A percentile compares a stretch with the other conserved stretches of the same genome.
These are phyloP conservation scores for Halenospora varia DNA, from an alignment of 495 filamentous ascomycete species.

Conservation along the genomic window DNA sequence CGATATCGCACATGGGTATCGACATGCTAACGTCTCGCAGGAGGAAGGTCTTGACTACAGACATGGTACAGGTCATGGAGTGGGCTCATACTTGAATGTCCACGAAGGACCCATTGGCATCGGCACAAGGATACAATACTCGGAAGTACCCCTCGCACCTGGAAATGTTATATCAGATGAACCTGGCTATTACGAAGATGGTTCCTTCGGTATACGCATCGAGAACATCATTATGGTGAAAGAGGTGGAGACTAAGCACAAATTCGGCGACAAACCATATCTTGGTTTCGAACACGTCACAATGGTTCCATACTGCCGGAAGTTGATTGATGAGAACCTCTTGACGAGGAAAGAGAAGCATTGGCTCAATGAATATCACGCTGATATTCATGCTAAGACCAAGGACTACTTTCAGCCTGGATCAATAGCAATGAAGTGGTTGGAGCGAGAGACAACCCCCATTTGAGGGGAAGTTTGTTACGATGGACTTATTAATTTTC, in stretches of 20 bases:
- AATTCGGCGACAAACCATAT: constrained; percentile 91
- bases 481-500: no score
- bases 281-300: constrained; percentile 96
- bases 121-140: constrained; percentile 84
- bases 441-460: constrained; percentile 63
- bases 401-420: constrained; percentile 74
- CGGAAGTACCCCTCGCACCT: constrained; percentile 82
- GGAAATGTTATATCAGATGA: constrained; percentile 96
- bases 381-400: constrained; percentile 78
- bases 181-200: constrained; percentile 98
- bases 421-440: constrained; percentile 67
- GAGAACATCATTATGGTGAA: constrained; percentile 91
- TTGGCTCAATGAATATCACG: constrained; percentile 87
- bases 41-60: constrained; percentile 88
- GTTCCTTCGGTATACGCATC: constrained; percentile 94
- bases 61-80: constrained; percentile 95
- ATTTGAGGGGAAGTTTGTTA: constrained; percentile 8
- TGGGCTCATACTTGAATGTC: constrained; percentile 90
- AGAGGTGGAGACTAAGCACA: constrained; percentile 78
- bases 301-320: constrained; percentile 90
- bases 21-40: constrained; percentile 28
- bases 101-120: constrained; percentile 98
- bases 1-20: constrained; percentile 1
- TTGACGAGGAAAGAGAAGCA: constrained; percentile 72
- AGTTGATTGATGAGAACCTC: constrained; percentile 73